Evolutionary conservation across 306 rosid genomes (phyloP).

Genomic region (Rosa persica): DNA sequence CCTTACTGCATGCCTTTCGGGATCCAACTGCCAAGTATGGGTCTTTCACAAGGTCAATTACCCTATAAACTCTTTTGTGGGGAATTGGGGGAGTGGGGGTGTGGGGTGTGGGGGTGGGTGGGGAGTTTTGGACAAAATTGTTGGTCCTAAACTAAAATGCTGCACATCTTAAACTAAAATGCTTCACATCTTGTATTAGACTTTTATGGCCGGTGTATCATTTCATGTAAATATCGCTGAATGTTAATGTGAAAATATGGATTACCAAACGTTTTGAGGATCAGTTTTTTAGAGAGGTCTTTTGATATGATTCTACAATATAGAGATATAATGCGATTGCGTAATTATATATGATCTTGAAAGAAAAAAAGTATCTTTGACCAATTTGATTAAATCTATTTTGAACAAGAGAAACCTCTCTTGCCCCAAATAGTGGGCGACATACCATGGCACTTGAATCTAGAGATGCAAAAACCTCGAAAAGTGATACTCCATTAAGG

Average conservation of each 20-base stretch:
- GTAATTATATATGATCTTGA: too few species aligned
- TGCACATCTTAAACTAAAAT: not conserved
- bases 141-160: not conserved
- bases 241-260: not conserved
- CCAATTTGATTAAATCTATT: not conserved
- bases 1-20: conserved; percentile 5
- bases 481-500: not conserved
- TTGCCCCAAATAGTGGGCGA: not conserved
- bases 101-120: not conserved
- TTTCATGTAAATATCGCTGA: not conserved
- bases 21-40: conserved; percentile 26
- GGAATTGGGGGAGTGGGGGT: not conserved
- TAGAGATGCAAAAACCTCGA: not conserved
- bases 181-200: not conserved
- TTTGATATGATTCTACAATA: not conserved
- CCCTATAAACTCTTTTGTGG: not conserved
- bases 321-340: not conserved
- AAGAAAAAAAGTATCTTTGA: too few species aligned
- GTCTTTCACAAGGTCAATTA: conserved; percentile 20
- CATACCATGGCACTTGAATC: not conserved
- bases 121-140: not conserved
- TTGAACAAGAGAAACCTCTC: not conserved
- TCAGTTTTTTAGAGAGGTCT: not conserved
- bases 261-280: not conserved
- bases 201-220: not conserved